Conservation (phyloP, 805 yeast genomes). For the Zygotorulaspora sp. region DNA sequence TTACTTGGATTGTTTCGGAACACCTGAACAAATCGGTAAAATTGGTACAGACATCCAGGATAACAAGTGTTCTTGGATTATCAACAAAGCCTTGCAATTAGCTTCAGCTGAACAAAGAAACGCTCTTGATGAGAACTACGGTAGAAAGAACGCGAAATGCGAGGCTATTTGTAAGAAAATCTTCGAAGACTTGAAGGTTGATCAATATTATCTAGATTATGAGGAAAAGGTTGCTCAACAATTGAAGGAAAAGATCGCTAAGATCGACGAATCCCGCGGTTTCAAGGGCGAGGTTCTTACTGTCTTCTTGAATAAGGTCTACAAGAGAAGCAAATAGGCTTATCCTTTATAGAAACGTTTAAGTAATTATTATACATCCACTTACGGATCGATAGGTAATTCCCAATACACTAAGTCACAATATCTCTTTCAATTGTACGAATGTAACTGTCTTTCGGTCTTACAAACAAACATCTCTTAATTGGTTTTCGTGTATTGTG, state of each 20-base stretch:
- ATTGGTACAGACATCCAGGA: constrained; percentile 98
- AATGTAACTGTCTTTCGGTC: too few relatives aligned
- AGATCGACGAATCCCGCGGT: constrained; percentile 87
- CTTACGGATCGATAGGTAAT: too few relatives aligned
- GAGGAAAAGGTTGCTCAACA: constrained; percentile 73
- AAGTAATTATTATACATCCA: not conserved
- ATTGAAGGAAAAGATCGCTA: constrained; percentile 58
- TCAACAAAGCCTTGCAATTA: constrained; percentile 83
- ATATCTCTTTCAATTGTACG: too few relatives aligned
- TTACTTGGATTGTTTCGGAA: constrained; percentile 93
- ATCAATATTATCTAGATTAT: constrained; percentile 65
- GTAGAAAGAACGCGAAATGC: constrained; percentile 64
- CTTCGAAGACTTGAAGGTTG: constrained; percentile 69
- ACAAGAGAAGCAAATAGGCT: constrained; percentile 89
- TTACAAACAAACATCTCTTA: too few relatives aligned
- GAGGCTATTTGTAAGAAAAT: constrained; percentile 71
- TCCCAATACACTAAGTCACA: too few relatives aligned
- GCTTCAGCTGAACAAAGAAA: constrained; percentile 78
- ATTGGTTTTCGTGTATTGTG: too few relatives aligned
- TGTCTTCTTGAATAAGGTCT: constrained; percentile 81
- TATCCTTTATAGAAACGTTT: too few relatives aligned
- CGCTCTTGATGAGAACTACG: constrained; percentile 82
- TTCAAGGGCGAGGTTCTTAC: constrained; percentile 83
- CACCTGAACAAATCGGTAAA: constrained; percentile 95
- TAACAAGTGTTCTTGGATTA: constrained; percentile 97